Conservation (phyloP, 768 basidiomycete genomes). For the Amanita rimosa region DNA sequence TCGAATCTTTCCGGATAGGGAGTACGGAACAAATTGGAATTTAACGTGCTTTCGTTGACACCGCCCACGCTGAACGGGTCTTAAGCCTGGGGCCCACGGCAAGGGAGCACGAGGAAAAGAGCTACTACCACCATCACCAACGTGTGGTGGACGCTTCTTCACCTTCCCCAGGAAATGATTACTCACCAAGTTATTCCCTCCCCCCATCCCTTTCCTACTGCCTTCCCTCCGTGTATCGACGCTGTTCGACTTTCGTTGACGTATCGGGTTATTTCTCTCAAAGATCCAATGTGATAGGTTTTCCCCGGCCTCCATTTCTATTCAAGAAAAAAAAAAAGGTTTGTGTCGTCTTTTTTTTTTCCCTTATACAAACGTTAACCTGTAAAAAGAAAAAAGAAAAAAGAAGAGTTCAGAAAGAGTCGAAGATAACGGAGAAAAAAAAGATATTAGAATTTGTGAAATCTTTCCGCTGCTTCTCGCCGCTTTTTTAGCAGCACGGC, state of each 20-base stretch:
- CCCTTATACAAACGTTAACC: background rate
- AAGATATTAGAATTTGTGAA: background rate
- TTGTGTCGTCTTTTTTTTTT: too few species aligned
- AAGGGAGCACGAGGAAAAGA: constrained; percentile 4
- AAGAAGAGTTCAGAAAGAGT: background rate
- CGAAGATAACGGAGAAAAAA: background rate
- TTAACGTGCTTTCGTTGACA: constrained; percentile 3
- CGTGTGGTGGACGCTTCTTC: background rate
- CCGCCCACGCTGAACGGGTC: background rate
- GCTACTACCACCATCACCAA: background rate
- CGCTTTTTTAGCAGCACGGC: background rate
- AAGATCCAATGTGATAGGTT: background rate
- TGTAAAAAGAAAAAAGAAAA: background rate
- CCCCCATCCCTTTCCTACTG: background rate
- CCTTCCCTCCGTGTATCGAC: background rate
- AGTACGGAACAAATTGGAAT: background rate
- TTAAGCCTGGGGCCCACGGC: constrained; percentile 1
- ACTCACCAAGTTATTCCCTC: background rate
- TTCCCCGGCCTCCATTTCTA: background rate
- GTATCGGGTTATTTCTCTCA: background rate
- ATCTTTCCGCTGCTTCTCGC: background rate
- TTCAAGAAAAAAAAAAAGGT: too few species aligned
- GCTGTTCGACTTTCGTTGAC: too few species aligned
- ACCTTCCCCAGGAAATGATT: constrained; percentile 1
- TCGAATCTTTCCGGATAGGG: too few species aligned